Evolutionary conservation across 345 rosid species (phyloP), one percentile per base, ranked within the genome.

Genomic region (Firmiana major): DNA sequence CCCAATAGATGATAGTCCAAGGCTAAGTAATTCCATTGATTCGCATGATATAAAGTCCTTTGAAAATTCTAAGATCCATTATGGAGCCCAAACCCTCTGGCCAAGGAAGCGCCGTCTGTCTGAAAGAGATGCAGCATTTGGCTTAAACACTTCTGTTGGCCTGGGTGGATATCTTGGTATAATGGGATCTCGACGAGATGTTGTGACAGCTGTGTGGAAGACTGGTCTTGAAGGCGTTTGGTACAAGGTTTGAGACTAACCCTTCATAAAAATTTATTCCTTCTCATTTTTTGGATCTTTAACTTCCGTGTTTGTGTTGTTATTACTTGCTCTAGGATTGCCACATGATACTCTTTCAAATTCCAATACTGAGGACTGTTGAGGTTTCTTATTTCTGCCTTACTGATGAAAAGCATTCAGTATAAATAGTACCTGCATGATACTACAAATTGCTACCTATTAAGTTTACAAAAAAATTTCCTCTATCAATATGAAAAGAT

Each of bases 141-240:
- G 99, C 74, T 87, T 89, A 87, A 92, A 94, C 78, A 94, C 95
- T 67, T 94, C 97, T 8, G 93, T 88, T 55, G 99, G 97, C 71
- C 81, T 97, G 77, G 99, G 98, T 71, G 84, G 90, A n/a, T 97
- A 94, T 90, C 97, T 94, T 75, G 99, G 99, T 63, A 93, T 94
- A 70, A 92, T 94, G 99, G 99, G 99, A 80, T 97, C 99, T 78
- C 90, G 98, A 55, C 88, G 99, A 79, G 97, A 94, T 84, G 99
- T 97, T 77, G 93, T 94, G 76, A 94, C 98, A 1, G 90, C 98
- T 17, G 88, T 92, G 48, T 92, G 98, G 99, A 96, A 92, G 92
- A 90, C 97, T 70, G 98, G 97, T 66, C 91, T 92, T 62, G 97
- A 92, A 70, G 98, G 97, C 48, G 94, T 88, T 80, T 97, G 99